phyloP scores from a whole-genome alignment of 257 asterid genomes.

The Misopates orontium region DNA sequence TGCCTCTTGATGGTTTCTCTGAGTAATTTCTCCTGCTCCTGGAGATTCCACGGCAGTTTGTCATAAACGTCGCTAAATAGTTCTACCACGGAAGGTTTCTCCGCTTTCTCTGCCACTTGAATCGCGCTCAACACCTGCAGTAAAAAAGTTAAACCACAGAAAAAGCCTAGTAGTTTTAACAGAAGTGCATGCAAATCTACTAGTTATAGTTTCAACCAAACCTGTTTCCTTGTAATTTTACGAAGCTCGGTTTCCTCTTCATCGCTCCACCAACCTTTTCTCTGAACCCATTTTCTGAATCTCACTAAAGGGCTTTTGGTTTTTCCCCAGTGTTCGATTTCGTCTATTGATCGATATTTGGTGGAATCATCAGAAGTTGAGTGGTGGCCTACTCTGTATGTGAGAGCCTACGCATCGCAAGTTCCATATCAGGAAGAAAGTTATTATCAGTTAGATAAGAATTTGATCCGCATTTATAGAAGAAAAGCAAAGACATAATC shows the following conservation, averaged over 20 bases:
- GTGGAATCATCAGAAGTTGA: conserved; percentile 95
- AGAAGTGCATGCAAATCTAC: neutral
- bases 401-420: conserved; percentile 49
- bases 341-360: conserved; percentile 64
- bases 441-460: neutral
- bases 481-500: neutral
- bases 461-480: neutral
- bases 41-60: conserved; percentile 52
- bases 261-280: conserved; percentile 80
- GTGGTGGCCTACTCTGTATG: conserved; percentile 90
- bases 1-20: conserved; percentile 58
- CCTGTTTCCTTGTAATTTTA: conserved; percentile 58
- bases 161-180: neutral
- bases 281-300: conserved; percentile 75
- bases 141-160: neutral
- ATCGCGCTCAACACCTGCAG: conserved; percentile 66
- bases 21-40: conserved; percentile 64
- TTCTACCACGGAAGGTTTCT: conserved; percentile 57
- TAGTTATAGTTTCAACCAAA: conserved; percentile 13
- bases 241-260: conserved; percentile 64
- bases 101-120: conserved; percentile 67
- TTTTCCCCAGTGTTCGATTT: conserved; percentile 84
- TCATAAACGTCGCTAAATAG: conserved; percentile 78
- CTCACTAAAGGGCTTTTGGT: conserved; percentile 53
- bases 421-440: neutral